Percentiles rank a stretch among this genome's conserved stretches.
Conservation (phyloP, 805 yeast genomes). For the Candida fluviatilis region DNA sequence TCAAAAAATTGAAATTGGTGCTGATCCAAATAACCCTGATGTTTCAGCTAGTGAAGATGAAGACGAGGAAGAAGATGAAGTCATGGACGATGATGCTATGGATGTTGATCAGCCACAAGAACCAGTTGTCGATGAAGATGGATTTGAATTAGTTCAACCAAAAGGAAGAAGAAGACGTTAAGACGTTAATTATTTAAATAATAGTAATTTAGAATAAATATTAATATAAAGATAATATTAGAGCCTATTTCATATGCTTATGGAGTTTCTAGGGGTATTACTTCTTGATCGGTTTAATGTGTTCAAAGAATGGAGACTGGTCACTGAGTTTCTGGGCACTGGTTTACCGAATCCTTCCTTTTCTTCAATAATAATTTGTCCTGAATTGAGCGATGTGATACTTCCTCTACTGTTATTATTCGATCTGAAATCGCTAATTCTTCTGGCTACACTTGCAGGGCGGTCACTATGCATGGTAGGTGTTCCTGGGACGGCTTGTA, state of each 20-base stretch:
- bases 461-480: slow-evolving; percentile 45
- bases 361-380: slow-evolving; percentile 24
- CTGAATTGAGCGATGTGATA: slow-evolving; percentile 13
- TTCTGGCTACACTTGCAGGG: slow-evolving; percentile 45
- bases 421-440: slow-evolving; percentile 43
- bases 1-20: slow-evolving; percentile 43
- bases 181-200: slow-evolving; percentile 8
- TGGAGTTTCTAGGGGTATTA: slow-evolving; percentile 33
- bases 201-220: neutral
- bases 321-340: slow-evolving; percentile 24
- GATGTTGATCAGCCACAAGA: slow-evolving; percentile 36
- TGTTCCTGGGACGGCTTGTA: slow-evolving; percentile 15
- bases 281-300: slow-evolving; percentile 33
- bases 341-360: slow-evolving; percentile 14
- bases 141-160: slow-evolving; percentile 82
- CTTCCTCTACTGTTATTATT: slow-evolving; percentile 24
- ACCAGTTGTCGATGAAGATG: slow-evolving; percentile 89
- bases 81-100: slow-evolving; percentile 24
- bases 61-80: slow-evolving; percentile 30
- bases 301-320: slow-evolving; percentile 38
- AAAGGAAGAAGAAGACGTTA: slow-evolving; percentile 49
- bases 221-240: neutral
- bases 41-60: slow-evolving; percentile 47
- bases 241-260: slow-evolving; percentile 13
- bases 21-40: slow-evolving; percentile 64